Evolutionary conservation across 2,329 filamentous ascomycete species (phyloP).

Genomic region (Allantophomopsis cytisporea): DNA sequence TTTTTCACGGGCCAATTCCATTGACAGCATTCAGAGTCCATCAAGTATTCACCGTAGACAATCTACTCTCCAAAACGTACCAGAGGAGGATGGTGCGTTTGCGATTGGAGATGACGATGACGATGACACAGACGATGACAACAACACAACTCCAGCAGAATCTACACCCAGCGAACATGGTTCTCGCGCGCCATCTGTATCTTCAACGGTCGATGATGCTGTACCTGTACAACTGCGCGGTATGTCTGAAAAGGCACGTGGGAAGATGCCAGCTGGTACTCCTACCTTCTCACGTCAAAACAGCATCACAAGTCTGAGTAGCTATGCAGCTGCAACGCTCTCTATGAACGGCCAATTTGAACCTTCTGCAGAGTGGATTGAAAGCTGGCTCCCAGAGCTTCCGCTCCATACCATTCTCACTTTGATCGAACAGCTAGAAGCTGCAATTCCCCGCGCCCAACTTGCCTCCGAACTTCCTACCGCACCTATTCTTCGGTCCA

Average conservation of each 20-base stretch:
- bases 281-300: slow-evolving; percentile 83
- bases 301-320: slow-evolving; percentile 68
- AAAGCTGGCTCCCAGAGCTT: slow-evolving; percentile 84
- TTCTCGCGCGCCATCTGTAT: slow-evolving; percentile 54
- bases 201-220: slow-evolving; percentile 57
- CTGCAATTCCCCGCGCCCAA: slow-evolving; percentile 37
- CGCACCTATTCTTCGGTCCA: slow-evolving; percentile 34
- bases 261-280: slow-evolving; percentile 81
- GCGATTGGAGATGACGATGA: slow-evolving; percentile 78
- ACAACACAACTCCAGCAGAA: slow-evolving; percentile 41
- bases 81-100: slow-evolving; percentile 70
- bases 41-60: slow-evolving; percentile 36
- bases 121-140: slow-evolving; percentile 33
- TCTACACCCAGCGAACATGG: slow-evolving; percentile 51
- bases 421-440: slow-evolving; percentile 53
- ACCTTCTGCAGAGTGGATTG: slow-evolving; percentile 75
- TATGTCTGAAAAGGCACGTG: slow-evolving; percentile 94
- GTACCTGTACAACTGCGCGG: slow-evolving; percentile 73
- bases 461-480: slow-evolving; percentile 27
- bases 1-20: slow-evolving; percentile 37
- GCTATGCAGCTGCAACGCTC: slow-evolving; percentile 43
- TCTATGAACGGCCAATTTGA: slow-evolving; percentile 52
- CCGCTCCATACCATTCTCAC: slow-evolving; percentile 78
- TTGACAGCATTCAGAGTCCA: slow-evolving; percentile 55
- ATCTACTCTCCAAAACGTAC: slow-evolving; percentile 50